These are phyloP conservation scores for Ceratobasidium sp. DNA, from an alignment of 1,284 basidiomycete species.

Conservation along the genomic window DNA sequence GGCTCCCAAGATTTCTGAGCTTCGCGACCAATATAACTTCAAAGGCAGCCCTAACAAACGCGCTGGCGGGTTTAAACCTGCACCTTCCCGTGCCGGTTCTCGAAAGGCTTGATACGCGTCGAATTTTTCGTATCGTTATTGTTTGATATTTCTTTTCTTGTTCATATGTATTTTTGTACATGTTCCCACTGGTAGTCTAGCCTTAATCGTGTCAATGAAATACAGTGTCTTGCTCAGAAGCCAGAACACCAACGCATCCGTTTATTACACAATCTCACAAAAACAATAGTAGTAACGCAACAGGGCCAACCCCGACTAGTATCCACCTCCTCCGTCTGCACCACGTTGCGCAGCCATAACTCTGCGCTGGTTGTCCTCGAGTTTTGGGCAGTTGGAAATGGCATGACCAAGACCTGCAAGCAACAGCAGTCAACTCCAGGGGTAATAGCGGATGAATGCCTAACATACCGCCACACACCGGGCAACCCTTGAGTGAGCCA, in stretches of 20 bases:
- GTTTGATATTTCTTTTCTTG: constrained; percentile 11
- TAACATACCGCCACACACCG: constrained; percentile 89
- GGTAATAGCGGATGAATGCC: background rate
- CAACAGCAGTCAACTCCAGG: constrained; percentile 24
- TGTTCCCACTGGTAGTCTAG: background rate
- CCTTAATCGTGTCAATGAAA: background rate
- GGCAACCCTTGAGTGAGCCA: constrained; percentile 85
- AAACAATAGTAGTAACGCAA: constrained; percentile 2
- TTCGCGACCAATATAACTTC: constrained; percentile 34
- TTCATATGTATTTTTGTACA: constrained; percentile 16
- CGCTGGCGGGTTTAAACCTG: constrained; percentile 34
- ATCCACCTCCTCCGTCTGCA: constrained; percentile 71
- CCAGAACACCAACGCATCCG: background rate
- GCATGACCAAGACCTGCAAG: constrained; percentile 86
- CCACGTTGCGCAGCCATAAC: constrained; percentile 86
- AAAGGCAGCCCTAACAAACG: constrained; percentile 34
- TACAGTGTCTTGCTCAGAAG: background rate
- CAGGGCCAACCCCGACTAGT: constrained; percentile 53
- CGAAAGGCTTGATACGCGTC: constrained; percentile 2
- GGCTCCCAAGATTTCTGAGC: constrained; percentile 30
- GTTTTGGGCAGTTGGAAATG: constrained; percentile 94
- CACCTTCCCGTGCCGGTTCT: constrained; percentile 32
- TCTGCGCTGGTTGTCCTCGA: constrained; percentile 91
- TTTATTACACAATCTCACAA: background rate
- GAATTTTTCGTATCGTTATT: constrained; percentile 33